These are phyloP conservation scores for Phytopythium ostracodes DNA, from an alignment of 352 stramenopile species.

Conservation along the genomic window DNA sequence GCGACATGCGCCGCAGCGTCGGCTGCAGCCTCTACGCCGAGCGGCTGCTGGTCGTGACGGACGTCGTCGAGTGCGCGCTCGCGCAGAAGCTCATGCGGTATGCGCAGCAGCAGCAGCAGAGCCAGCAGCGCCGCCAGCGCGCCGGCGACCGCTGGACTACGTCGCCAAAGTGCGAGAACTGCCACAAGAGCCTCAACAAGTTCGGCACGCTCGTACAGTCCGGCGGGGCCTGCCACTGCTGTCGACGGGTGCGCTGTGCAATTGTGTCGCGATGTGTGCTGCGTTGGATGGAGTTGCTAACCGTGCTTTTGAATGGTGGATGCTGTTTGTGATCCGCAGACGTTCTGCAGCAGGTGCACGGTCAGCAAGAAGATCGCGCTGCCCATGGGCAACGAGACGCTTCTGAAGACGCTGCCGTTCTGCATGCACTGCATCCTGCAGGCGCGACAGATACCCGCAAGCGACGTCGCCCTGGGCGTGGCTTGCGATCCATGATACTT, in stretches of 20 bases:
- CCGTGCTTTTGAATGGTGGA: too few species aligned
- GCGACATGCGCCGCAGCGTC: constrained; percentile 31
- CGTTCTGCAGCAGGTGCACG: constrained; percentile 34
- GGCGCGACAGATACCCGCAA: constrained; percentile 29
- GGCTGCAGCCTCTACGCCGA: constrained; percentile 22
- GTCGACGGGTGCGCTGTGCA: constrained; percentile 14
- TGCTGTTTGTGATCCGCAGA: background rate
- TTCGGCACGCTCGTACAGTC: constrained; percentile 28
- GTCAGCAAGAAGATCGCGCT: constrained; percentile 42
- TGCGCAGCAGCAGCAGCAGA: constrained; percentile 21
- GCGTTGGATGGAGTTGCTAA: background rate
- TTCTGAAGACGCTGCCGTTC: constrained; percentile 36
- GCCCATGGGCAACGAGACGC: constrained; percentile 25
- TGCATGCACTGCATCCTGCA: constrained; percentile 41
- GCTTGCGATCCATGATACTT: background rate
- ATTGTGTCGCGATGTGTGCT: too few species aligned
- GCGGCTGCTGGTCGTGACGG: constrained; percentile 28
- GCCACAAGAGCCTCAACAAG: constrained; percentile 29
- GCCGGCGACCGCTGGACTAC: constrained; percentile 15
- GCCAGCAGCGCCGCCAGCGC: constrained; percentile 10
- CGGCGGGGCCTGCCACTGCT: constrained; percentile 30
- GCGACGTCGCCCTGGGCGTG: constrained; percentile 10
- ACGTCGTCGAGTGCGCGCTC: constrained; percentile 33
- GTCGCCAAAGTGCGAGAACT: constrained; percentile 29
- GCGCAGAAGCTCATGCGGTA: constrained; percentile 43